These are phyloP conservation scores for Termitomyces heimii DNA, from an alignment of 768 basidiomycete genomes.

Conservation along the genomic window DNA sequence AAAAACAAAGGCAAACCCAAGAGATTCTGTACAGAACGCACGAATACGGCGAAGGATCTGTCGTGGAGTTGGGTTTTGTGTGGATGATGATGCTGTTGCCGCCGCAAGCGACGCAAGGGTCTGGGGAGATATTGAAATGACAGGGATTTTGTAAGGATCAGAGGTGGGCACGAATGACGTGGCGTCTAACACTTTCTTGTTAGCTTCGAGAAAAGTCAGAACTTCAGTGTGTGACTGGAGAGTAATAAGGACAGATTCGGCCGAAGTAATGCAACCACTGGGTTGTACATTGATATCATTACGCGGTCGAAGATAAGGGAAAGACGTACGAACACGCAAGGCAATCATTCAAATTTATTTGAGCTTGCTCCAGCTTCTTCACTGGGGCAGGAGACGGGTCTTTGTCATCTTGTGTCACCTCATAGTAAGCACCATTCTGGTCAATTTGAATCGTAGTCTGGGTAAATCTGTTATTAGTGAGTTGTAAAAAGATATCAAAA, in stretches of 20 bases:
- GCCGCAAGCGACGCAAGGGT: conserved; percentile 79
- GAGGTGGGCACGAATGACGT: conserved; percentile 7
- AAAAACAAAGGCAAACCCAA: conserved; percentile 79
- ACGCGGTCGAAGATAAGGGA: not conserved
- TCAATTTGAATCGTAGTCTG: conserved; percentile 95
- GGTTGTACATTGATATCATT: not conserved
- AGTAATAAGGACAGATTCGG: conserved; percentile 94
- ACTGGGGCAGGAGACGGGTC: conserved; percentile 14
- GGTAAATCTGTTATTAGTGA: not conserved
- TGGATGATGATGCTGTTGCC: conserved; percentile 38
- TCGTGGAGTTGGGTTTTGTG: conserved; percentile 35
- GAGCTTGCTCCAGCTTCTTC: conserved; percentile 83
- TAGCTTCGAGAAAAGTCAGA: conserved; percentile 64
- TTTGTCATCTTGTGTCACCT: conserved; percentile 43
- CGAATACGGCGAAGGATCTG: conserved; percentile 67
- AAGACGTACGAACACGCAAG: conserved; percentile 87
- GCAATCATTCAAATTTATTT: conserved; percentile 96
- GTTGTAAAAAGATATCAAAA: not conserved
- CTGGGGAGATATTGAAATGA: conserved; percentile 89
- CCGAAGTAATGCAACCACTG: conserved; percentile 97
- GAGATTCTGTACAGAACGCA: conserved; percentile 57
- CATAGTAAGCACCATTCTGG: conserved; percentile 80
- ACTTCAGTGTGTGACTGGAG: conserved; percentile 95
- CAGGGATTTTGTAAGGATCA: conserved; percentile 48
- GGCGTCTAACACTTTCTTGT: conserved; percentile 21